A percentile compares a stretch with the other conserved stretches of the same genome.
phyloP scores from a whole-genome alignment of 768 basidiomycete species.

The Amyloporia xantha region DNA sequence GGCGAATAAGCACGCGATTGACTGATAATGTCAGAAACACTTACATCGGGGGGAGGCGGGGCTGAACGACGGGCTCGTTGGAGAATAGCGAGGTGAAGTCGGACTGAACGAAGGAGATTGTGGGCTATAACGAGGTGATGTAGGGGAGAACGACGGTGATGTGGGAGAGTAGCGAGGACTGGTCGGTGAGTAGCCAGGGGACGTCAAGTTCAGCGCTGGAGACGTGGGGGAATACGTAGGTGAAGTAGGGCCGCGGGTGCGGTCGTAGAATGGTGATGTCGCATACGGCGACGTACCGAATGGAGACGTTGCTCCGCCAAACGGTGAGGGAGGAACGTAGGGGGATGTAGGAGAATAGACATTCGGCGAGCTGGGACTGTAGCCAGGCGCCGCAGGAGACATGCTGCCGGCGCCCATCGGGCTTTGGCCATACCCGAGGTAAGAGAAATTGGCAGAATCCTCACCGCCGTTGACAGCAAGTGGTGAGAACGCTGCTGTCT shows the following conservation, averaged over 20 bases:
- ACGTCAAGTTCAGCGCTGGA: conserved; percentile 74
- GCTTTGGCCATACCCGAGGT: conserved; percentile 71
- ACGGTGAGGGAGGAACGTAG: conserved; percentile 82
- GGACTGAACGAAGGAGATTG: conserved; percentile 89
- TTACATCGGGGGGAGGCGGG: conserved; percentile 89
- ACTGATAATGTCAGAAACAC: conserved; percentile 26
- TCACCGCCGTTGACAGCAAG: conserved; percentile 80
- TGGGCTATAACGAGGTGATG: conserved; percentile 80
- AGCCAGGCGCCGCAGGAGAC: conserved; percentile 84
- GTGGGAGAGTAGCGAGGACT: conserved; percentile 85
- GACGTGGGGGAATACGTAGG: conserved; percentile 89
- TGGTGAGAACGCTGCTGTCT: conserved; percentile 91
- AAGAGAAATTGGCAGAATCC: conserved; percentile 68
- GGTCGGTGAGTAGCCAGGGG: conserved; percentile 61
- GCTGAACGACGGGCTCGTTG: conserved; percentile 86
- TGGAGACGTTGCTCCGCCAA: conserved; percentile 74
- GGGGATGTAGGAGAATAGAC: conserved; percentile 88
- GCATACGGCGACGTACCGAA: conserved; percentile 77
- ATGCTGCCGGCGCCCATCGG: conserved; percentile 78
- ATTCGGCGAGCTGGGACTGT: conserved; percentile 89
- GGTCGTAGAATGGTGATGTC: conserved; percentile 78
- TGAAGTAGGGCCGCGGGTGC: conserved; percentile 59
- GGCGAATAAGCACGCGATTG: not conserved
- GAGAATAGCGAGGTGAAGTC: conserved; percentile 84
- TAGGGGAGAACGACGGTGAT: conserved; percentile 79